phyloP scores from a whole-genome alignment of 495 filamentous ascomycete genomes.

The Xylaria longipes region DNA sequence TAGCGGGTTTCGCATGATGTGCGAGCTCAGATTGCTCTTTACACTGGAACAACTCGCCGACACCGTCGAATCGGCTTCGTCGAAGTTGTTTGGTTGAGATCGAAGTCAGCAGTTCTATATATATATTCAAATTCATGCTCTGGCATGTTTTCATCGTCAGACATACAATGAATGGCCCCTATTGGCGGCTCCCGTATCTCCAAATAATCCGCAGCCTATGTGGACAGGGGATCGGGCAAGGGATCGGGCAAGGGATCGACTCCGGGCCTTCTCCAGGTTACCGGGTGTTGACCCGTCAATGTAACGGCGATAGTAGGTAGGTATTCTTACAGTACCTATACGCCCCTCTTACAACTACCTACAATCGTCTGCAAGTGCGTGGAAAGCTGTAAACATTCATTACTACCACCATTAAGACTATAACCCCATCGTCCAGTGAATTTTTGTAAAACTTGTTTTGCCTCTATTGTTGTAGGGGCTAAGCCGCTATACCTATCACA shows the following conservation, averaged over 20 bases:
- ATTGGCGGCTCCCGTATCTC: not conserved
- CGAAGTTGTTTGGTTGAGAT: not conserved
- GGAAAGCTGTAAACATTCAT: not conserved
- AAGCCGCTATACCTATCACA: not conserved
- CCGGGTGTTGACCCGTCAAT: not conserved
- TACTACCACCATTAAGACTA: not conserved
- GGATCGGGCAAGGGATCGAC: not conserved
- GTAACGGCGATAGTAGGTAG: not conserved
- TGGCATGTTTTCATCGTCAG: not conserved
- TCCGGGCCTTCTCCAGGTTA: not conserved
- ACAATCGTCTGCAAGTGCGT: not conserved
- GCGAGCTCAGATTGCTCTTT: too few species aligned
- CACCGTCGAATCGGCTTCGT: not conserved
- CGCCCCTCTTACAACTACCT: not conserved
- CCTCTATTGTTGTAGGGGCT: not conserved
- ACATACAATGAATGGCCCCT: not conserved
- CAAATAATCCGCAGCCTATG: not conserved
- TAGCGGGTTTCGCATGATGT: too few species aligned
- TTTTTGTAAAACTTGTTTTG: not conserved
- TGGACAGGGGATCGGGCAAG: not conserved
- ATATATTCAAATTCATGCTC: not conserved
- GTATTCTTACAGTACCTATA: not conserved
- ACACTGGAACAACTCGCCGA: not conserved
- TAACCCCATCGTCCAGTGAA: too few species aligned
- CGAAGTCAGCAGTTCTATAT: not conserved